phyloP scores from a whole-genome alignment of 1,284 basidiomycete species.

The Irpex sp. region DNA sequence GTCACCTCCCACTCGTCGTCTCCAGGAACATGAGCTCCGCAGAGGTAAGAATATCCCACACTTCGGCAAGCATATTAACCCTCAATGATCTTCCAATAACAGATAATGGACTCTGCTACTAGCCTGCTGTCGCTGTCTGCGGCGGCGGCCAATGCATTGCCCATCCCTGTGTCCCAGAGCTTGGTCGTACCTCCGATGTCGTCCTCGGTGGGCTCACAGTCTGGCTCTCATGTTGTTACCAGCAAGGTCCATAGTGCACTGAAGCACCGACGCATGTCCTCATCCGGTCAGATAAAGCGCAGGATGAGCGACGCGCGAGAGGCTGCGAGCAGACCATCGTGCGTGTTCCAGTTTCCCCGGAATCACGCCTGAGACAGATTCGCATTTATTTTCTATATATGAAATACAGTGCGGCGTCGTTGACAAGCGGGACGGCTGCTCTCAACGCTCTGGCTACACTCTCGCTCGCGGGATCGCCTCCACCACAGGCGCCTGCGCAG shows the following conservation, averaged over 20 bases:
- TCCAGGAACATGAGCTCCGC: constrained; percentile 12
- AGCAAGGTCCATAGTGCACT: constrained; percentile 27
- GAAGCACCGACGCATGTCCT: constrained; percentile 64
- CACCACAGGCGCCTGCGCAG: constrained; percentile 24
- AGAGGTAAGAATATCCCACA: constrained; percentile 5
- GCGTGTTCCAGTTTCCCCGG: constrained; percentile 32
- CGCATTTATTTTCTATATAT: background rate
- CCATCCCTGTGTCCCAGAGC: constrained; percentile 37
- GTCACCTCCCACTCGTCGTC: constrained; percentile 10
- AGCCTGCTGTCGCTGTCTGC: constrained; percentile 67
- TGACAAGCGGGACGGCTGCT: constrained; percentile 41
- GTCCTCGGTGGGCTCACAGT: constrained; percentile 14
- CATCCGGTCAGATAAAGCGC: constrained; percentile 61
- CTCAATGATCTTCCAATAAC: background rate
- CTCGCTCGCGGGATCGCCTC: constrained; percentile 52
- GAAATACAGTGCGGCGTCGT: constrained; percentile 36
- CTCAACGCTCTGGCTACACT: constrained; percentile 41
- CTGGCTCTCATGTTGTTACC: constrained; percentile 16
- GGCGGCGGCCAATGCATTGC: constrained; percentile 47
- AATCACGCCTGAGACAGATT: constrained; percentile 5
- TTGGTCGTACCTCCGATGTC: constrained; percentile 29
- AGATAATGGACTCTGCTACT: constrained; percentile 21
- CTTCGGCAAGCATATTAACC: background rate
- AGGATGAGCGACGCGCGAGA: constrained; percentile 74
- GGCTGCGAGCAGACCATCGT: constrained; percentile 68